Conservation (phyloP, 1,284 basidiomycete genomes). For the Boletellus deceptivus region DNA sequence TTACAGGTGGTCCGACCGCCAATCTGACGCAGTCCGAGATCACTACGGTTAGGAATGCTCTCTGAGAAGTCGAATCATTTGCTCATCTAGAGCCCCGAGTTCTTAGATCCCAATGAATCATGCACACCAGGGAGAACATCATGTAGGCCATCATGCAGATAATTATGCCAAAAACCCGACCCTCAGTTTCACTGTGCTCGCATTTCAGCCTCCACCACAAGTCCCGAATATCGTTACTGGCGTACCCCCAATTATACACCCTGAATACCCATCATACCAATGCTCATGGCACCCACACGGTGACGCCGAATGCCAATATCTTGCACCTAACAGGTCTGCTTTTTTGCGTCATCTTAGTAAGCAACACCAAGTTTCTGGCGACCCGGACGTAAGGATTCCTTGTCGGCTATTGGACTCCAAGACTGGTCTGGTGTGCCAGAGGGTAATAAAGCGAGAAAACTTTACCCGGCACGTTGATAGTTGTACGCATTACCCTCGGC, state of each 20-base stretch:
- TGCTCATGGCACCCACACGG: constrained; percentile 14
- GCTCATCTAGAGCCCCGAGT: background rate
- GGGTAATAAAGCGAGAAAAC: constrained; percentile 8
- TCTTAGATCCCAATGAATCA: background rate
- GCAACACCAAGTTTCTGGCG: constrained; percentile 15
- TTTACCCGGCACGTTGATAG: constrained; percentile 20
- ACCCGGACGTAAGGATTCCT: background rate
- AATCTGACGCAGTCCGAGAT: background rate
- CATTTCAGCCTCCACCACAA: background rate
- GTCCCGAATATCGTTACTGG: background rate
- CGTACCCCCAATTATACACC: background rate
- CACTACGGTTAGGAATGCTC: background rate
- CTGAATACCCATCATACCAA: background rate
- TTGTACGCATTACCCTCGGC: constrained; percentile 13
- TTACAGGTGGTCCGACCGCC: background rate
- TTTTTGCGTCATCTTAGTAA: constrained; percentile 20
- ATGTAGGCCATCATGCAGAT: background rate
- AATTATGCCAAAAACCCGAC: background rate
- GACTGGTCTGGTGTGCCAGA: constrained; percentile 10
- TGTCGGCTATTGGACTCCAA: constrained; percentile 13
- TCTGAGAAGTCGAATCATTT: background rate
- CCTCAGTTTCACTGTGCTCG: background rate
- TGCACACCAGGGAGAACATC: background rate
- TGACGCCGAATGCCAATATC: constrained; percentile 5
- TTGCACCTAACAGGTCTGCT: background rate